Conservation (phyloP, 345 rosid species). For the Sisymbrium altissimum region DNA sequence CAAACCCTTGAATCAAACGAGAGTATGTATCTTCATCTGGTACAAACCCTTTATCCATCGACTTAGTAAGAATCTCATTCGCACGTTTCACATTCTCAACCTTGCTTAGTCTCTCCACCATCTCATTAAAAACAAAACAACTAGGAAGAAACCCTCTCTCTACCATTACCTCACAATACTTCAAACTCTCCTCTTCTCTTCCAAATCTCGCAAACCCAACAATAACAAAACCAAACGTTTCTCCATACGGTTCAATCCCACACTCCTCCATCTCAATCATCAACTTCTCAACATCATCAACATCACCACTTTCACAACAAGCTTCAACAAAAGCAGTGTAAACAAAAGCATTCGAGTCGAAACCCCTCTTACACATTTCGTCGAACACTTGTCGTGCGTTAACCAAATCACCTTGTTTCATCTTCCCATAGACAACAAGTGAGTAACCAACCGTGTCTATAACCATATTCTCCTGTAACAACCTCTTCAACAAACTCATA, state of each 20-base stretch:
- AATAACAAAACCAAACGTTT: conserved; percentile 49
- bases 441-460: conserved; percentile 69
- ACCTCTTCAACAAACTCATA: conserved; percentile 54
- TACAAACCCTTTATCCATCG: neutral
- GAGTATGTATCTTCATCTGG: too few species aligned
- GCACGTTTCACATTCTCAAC: conserved; percentile 41
- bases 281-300: conserved; percentile 48
- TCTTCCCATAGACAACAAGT: conserved; percentile 45
- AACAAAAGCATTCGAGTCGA: conserved; percentile 51
- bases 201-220: conserved; percentile 52
- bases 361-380: conserved; percentile 76
- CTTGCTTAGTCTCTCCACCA: conserved; percentile 41
- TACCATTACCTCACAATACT: conserved; percentile 50
- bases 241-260: conserved; percentile 56
- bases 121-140: conserved; percentile 46
- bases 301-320: conserved; percentile 37
- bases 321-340: conserved; percentile 51
- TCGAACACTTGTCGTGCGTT: conserved; percentile 49
- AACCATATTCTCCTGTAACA: conserved; percentile 70
- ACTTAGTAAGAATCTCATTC: conserved; percentile 42
- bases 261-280: conserved; percentile 49
- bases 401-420: conserved; percentile 44
- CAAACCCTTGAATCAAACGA: too few species aligned
- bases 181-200: conserved; percentile 42
- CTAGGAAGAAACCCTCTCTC: conserved; percentile 48